Base-by-base conservation (phyloP, 177 flowering plant genomes). In the Vitis hybrid region DNA sequence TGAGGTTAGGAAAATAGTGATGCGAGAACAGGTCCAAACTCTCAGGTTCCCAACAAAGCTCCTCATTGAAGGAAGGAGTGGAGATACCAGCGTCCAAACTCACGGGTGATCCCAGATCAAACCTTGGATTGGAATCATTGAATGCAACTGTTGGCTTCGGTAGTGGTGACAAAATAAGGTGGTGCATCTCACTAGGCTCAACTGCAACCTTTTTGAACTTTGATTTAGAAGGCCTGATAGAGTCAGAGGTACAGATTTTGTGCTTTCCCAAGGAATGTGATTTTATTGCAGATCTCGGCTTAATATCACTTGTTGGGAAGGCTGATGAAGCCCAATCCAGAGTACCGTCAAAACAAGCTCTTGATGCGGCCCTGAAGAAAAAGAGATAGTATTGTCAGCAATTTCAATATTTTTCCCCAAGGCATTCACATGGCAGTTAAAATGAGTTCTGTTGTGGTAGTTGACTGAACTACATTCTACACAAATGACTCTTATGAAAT, bases 241-340 rank as follows among this genome's bases (percentile, higher is more conserved):
- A 72, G 11, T 93, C 98, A 9, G 85, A 68, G 31, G 68, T 22
- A 15, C 79, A 48, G 13, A 81, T 81, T 78, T 88, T 94, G 78
- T 89, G 93, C 74, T 92, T 93, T 49, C 96, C 97, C 70, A 77
- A 45, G 10, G 73, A 66, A 63, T 77, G 89, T 56, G 77, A 62
- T 70, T 88, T 90, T 3, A 78, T 61, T 15, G 77, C 69, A 26
- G 84, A 60, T 16, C 86, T 84, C 55, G 81, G 71, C 76, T 77
- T 85, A 20, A 73, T 26, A 63, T 94, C 98, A 50, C 76, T 73
- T 26, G 75, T 68, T 59, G 88, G 82, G 68, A 87, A 87, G 52
- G 82, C 85, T 50, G 85, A 81, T 60, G 88, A 71, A 59, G 87
- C 90, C 88, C 88, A 85, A 71, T 74, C 77, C 15, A 66, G 52